Conservation (phyloP, 352 stramenopile genomes). For the Phytophthora boehmeriae region DNA sequence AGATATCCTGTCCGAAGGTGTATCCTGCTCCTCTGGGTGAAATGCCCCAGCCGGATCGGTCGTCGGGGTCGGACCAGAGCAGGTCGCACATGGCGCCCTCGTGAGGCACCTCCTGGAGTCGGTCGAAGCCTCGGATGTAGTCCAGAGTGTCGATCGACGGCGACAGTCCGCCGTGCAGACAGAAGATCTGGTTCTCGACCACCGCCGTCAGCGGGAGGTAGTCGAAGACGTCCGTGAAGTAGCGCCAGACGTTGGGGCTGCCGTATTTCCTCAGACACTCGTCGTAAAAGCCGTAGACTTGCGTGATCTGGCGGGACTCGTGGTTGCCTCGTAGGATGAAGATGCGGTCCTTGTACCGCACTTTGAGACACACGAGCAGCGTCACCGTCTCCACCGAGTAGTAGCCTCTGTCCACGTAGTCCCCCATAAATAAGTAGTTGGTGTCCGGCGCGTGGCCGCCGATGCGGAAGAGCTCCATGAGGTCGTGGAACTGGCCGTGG, state of each 20-base stretch:
- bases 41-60: slow-evolving; percentile 98
- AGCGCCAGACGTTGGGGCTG: slow-evolving; percentile 99
- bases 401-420: slow-evolving; percentile 91
- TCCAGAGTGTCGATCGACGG: slow-evolving; percentile 93
- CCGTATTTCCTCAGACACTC: slow-evolving; percentile 96
- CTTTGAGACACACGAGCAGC: slow-evolving; percentile 86
- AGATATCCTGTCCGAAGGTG: slow-evolving; percentile 99
- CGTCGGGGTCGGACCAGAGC: slow-evolving; percentile 98
- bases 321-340: slow-evolving; percentile 87
- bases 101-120: slow-evolving; percentile 91
- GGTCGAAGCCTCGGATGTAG: slow-evolving; percentile 96
- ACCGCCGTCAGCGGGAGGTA: slow-evolving; percentile 96
- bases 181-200: slow-evolving; percentile 99
- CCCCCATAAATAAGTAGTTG: slow-evolving; percentile 83
- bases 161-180: slow-evolving; percentile 97
- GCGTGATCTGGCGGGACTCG: slow-evolving; percentile 82
- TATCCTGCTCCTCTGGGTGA: slow-evolving; percentile 98
- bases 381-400: slow-evolving; percentile 87
- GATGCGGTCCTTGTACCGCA: slow-evolving; percentile 87
- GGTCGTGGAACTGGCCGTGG: slow-evolving; percentile 98
- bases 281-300: slow-evolving; percentile 87
- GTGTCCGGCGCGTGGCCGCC: slow-evolving; percentile 88
- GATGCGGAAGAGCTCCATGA: slow-evolving; percentile 96
- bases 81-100: slow-evolving; percentile 98
- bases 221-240: slow-evolving; percentile 95